These are phyloP conservation scores for Arthrobotrys musiformis DNA, from an alignment of 2,329 filamentous ascomycete genomes.

Conservation along the genomic window DNA sequence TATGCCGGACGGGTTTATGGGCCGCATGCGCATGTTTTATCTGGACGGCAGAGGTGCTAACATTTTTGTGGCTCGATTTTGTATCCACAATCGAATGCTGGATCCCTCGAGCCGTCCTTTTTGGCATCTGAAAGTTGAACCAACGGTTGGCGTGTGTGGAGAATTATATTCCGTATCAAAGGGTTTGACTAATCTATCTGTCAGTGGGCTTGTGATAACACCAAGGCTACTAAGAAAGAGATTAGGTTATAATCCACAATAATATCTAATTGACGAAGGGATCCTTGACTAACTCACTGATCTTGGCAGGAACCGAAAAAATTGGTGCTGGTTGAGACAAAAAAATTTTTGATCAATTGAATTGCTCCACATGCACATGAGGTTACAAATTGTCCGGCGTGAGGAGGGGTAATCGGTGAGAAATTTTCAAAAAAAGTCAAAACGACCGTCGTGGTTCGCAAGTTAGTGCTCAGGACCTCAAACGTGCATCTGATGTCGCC, in stretches of 20 bases:
- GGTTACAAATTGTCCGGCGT: constrained; percentile 31
- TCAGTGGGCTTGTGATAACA: constrained; percentile 42
- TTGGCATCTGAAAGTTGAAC: not conserved
- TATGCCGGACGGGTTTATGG: constrained; percentile 21
- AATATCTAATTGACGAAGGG: constrained; percentile 44
- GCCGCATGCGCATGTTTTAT: constrained; percentile 17
- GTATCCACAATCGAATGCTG: constrained; percentile 20
- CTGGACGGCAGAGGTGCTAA: not conserved
- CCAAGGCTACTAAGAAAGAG: constrained; percentile 1
- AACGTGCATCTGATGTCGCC: not conserved
- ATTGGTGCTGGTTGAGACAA: constrained; percentile 7
- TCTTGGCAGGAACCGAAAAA: constrained; percentile 40
- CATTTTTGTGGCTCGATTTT: constrained; percentile 5
- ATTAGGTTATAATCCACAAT: constrained; percentile 35
- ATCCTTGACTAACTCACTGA: constrained; percentile 31
- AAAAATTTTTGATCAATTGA: constrained; percentile 29
- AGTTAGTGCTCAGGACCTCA: not conserved
- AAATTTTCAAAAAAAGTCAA: constrained; percentile 15
- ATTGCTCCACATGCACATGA: constrained; percentile 38
- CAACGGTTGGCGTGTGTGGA: constrained; percentile 21
- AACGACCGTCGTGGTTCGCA: not conserved
- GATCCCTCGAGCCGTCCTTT: constrained; percentile 7
- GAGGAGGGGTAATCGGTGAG: constrained; percentile 30
- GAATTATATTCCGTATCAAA: constrained; percentile 39
- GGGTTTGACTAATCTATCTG: constrained; percentile 32